phyloP scores from a whole-genome alignment of 345 rosid genomes.

The Populus alba region DNA sequence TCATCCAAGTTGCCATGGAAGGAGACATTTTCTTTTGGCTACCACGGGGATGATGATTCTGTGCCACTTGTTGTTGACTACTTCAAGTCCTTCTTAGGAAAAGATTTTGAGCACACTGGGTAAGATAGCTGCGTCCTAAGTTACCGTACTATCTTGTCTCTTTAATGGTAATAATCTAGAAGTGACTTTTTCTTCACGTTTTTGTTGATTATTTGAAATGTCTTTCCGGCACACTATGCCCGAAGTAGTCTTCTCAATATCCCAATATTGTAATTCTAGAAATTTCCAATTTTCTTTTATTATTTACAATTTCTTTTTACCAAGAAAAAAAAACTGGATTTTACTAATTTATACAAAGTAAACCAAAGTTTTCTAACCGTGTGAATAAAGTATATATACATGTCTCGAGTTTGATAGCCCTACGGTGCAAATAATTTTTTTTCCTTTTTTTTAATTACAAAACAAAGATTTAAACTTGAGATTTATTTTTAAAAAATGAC shows the following conservation, averaged over 20 bases:
- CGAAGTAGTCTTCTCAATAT: background rate
- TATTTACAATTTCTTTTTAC: too few relatives aligned
- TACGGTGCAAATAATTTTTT: too few relatives aligned
- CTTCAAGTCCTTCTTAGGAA: conserved; percentile 44
- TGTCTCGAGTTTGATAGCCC: too few relatives aligned
- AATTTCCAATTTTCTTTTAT: background rate
- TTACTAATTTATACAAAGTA: too few relatives aligned
- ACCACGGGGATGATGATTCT: conserved; percentile 9
- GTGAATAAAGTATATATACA: too few relatives aligned
- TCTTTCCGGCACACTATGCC: background rate
- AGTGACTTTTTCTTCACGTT: background rate
- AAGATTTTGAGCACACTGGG: conserved; percentile 50
- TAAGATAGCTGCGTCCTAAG: conserved; percentile 11
- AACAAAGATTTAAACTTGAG: too few relatives aligned
- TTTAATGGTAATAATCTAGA: background rate
- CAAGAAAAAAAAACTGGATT: too few relatives aligned
- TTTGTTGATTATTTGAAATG: background rate
- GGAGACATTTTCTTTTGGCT: conserved; percentile 51
- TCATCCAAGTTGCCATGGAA: conserved; percentile 66
- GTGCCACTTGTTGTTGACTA: conserved; percentile 32
- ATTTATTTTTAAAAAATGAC: too few relatives aligned
- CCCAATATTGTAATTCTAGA: background rate
- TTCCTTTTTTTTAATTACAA: too few relatives aligned
- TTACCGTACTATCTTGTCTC: background rate
- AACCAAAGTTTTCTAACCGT: too few relatives aligned